Conservation (phyloP, 73 alveolate genomes). For the Blepharisma stoltei region DNA sequence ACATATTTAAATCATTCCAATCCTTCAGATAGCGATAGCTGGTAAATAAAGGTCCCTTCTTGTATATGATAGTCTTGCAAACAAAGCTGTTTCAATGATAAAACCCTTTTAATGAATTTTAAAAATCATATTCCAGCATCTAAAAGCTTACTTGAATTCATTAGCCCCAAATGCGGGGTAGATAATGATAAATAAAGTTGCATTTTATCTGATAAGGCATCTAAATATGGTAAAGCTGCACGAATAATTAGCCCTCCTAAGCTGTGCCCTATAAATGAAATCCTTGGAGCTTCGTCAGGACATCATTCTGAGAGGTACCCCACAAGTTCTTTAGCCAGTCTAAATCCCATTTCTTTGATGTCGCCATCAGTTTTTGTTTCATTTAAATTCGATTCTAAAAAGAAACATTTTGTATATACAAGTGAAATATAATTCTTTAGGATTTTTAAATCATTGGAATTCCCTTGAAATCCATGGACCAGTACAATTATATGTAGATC, state of each 20-base stretch:
- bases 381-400: slow-evolving; percentile 70
- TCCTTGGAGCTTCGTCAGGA: slow-evolving; percentile 58
- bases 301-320: slow-evolving; percentile 49
- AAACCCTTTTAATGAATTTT: slow-evolving; percentile 66
- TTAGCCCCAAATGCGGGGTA: slow-evolving; percentile 83
- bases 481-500: slow-evolving; percentile 80
- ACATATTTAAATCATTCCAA: slow-evolving; percentile 75
- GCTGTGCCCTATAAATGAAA: slow-evolving; percentile 81
- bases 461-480: slow-evolving; percentile 97
- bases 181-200: slow-evolving; percentile 68
- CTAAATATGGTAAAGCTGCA: slow-evolving; percentile 73
- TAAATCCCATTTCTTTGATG: slow-evolving; percentile 92
- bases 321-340: slow-evolving; percentile 89
- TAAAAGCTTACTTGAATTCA: slow-evolving; percentile 60
- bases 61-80: slow-evolving; percentile 59
- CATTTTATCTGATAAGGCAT: slow-evolving; percentile 58
- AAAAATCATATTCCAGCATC: slow-evolving; percentile 81
- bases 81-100: slow-evolving; percentile 65
- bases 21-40: slow-evolving; percentile 60
- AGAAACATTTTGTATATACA: slow-evolving; percentile 88
- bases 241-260: slow-evolving; percentile 82
- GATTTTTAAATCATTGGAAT: slow-evolving; percentile 86
- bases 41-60: slow-evolving; percentile 62
- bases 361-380: slow-evolving; percentile 96
- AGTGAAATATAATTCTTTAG: slow-evolving; percentile 80